Evolutionary conservation across 2,329 filamentous ascomycete species (phyloP).

Genomic region (Metarhizium anisopliae): DNA sequence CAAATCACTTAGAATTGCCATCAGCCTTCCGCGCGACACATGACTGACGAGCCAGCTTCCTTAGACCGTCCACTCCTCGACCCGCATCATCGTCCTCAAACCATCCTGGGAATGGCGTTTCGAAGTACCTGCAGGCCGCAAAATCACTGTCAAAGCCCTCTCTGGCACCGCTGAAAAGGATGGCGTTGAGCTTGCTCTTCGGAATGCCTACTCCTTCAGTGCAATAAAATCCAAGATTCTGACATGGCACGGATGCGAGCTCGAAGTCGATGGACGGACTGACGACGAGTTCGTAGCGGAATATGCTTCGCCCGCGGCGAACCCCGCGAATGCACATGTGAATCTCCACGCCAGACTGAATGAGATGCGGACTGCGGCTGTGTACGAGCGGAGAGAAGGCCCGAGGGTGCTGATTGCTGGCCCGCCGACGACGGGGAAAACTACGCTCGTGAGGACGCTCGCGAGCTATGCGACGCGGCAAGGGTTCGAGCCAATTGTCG

Average conservation of each 20-base stretch:
- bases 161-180: constrained; percentile 87
- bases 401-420: constrained; percentile 83
- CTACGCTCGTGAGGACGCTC: constrained; percentile 66
- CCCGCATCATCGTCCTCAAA: constrained; percentile 42
- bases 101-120: constrained; percentile 72
- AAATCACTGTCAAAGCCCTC: constrained; percentile 50
- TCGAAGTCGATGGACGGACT: constrained; percentile 63
- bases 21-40: background rate
- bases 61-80: constrained; percentile 29
- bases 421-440: constrained; percentile 72
- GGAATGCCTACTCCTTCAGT: constrained; percentile 70
- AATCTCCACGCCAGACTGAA: constrained; percentile 87
- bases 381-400: constrained; percentile 41
- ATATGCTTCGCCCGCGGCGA: constrained; percentile 62
- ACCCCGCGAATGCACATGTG: constrained; percentile 68
- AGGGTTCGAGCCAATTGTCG: constrained; percentile 66
- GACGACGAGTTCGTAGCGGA: constrained; percentile 49
- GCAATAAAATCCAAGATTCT: constrained; percentile 81
- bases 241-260: constrained; percentile 82
- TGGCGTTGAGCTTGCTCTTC: constrained; percentile 81
- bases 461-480: constrained; percentile 70
- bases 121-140: constrained; percentile 48
- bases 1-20: background rate
- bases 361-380: constrained; percentile 55
- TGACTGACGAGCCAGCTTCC: constrained; percentile 1